A percentile compares a stretch with the other conserved stretches of the same genome.
These are phyloP conservation scores for Botrytis pseudocinerea DNA, from an alignment of 2,329 filamentous ascomycete species.

Conservation along the genomic window DNA sequence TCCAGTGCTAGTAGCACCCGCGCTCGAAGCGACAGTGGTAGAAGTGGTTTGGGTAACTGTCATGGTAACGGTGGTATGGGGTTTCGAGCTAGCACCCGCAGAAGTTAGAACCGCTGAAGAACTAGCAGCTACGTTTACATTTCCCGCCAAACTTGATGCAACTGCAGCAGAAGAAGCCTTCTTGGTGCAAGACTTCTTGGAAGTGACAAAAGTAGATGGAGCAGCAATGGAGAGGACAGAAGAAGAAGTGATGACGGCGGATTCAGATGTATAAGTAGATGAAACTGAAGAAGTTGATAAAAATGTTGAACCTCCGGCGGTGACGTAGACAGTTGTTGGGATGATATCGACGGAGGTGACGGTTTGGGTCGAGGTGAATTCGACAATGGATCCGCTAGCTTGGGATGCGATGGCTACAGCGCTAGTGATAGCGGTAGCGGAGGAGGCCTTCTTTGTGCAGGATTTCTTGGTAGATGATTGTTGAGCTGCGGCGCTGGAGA, in stretches of 20 bases:
- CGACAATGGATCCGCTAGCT: background rate
- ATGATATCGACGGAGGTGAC: background rate
- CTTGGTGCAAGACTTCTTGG: slow-evolving; percentile 19
- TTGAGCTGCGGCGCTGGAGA: background rate
- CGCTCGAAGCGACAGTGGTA: background rate
- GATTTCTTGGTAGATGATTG: slow-evolving; percentile 10
- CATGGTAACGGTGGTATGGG: background rate
- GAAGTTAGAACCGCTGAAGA: background rate
- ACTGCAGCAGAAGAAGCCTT: background rate
- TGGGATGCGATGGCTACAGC: background rate
- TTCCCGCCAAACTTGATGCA: slow-evolving; percentile 2
- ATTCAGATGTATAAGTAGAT: background rate
- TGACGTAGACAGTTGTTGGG: background rate
- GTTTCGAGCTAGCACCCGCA: background rate
- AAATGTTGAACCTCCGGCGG: background rate
- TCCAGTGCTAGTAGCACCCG: slow-evolving; percentile 18
- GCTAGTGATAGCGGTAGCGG: background rate
- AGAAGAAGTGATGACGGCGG: background rate
- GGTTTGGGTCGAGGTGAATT: slow-evolving; percentile 2
- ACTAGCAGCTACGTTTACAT: background rate
- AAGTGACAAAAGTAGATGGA: slow-evolving; percentile 1
- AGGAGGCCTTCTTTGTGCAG: slow-evolving; percentile 7
- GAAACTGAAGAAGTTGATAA: background rate
- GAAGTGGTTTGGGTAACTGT: slow-evolving; percentile 1
- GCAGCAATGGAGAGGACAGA: background rate